Conservation (phyloP, 495 filamentous ascomycete species). For the Hypoxylon subgilvum region DNA sequence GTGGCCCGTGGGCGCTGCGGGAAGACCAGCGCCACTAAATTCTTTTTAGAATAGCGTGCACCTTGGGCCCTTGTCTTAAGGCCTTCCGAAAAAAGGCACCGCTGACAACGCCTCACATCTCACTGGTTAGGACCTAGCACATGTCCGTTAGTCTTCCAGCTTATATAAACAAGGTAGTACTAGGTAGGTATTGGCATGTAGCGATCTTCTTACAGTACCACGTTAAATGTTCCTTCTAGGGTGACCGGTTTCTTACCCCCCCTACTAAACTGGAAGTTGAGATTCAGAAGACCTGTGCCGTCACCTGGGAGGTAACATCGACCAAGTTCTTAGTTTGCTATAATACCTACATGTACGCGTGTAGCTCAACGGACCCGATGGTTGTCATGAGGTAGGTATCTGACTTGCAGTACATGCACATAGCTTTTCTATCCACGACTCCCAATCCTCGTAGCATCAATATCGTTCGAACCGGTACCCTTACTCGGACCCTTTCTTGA, state of each 20-base stretch:
- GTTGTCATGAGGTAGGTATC: conserved; percentile 5
- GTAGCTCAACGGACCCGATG: conserved; percentile 2
- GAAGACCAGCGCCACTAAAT: conserved; percentile 6
- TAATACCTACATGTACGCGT: no score
- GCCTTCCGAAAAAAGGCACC: neutral
- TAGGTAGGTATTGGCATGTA: no score
- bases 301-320: no score
- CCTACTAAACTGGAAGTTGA: conserved; percentile 9
- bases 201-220: conserved; percentile 5
- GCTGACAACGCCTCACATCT: conserved; percentile 16
- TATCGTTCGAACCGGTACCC: neutral
- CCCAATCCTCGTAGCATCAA: neutral
- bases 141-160: no score
- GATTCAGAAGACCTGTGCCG: neutral
- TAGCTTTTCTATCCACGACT: neutral
- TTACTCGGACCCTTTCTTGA: no score
- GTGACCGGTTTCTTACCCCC: neutral
- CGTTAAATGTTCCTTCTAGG: no score
- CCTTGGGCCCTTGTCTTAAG: conserved; percentile 10
- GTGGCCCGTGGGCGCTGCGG: no score
- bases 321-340: no score
- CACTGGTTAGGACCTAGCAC: conserved; percentile 9
- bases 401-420: conserved; percentile 4
- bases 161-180: no score
- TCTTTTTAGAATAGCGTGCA: conserved; percentile 10